These are phyloP conservation scores for Chamaecyparis obtusa DNA, from an alignment of 75 land plant genomes.

Conservation along the genomic window DNA sequence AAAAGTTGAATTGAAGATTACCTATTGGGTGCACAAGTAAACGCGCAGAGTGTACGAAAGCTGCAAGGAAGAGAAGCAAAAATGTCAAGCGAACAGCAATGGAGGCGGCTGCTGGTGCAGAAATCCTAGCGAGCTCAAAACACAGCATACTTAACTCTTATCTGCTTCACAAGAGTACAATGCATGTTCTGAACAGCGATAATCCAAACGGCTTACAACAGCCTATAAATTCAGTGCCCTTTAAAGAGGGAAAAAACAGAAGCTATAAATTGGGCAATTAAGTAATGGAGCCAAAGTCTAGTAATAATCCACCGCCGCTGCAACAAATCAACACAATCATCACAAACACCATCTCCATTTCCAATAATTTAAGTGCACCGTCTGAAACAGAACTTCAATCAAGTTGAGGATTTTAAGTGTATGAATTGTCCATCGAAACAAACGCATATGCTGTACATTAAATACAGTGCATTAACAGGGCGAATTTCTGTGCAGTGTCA, in stretches of 20 bases:
- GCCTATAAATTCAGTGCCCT: not conserved
- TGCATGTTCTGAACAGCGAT: not conserved
- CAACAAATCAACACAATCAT: not conserved
- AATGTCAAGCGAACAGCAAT: not conserved
- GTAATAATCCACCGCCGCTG: not conserved
- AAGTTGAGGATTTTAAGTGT: not conserved
- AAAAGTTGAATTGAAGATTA: no score
- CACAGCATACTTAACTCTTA: no score
- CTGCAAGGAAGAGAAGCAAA: not conserved
- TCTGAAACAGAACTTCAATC: not conserved
- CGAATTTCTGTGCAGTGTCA: not conserved
- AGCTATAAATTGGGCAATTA: not conserved
- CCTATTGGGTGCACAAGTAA: not conserved
- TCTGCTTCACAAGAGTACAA: not conserved
- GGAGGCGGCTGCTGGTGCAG: not conserved
- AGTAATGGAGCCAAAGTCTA: not conserved
- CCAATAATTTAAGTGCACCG: not conserved
- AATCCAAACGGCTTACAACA: not conserved
- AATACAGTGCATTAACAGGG: not conserved
- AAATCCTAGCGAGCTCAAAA: not conserved
- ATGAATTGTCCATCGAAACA: not conserved
- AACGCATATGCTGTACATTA: not conserved
- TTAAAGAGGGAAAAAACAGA: not conserved
- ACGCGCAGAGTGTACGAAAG: not conserved
- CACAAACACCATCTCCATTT: not conserved